phyloP scores from a whole-genome alignment of 2,329 filamentous ascomycete genomes.

The Cercospora nicotianae region DNA sequence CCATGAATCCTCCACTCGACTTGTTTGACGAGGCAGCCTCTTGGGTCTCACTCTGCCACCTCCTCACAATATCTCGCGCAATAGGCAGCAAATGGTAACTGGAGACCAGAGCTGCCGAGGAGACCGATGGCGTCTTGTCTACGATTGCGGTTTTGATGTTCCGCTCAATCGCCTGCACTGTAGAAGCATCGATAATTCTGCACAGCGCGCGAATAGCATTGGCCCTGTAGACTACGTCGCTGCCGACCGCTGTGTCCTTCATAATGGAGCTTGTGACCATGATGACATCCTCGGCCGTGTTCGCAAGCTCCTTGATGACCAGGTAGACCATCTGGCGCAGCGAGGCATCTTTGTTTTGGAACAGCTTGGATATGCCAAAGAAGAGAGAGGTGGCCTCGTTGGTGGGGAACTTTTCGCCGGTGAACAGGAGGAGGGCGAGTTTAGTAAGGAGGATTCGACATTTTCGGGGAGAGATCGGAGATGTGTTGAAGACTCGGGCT shows the following conservation, averaged over 20 bases:
- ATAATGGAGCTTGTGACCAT: conserved; percentile 99
- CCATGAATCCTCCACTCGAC: conserved; percentile 86
- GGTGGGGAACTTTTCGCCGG: conserved; percentile 92
- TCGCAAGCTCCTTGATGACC: conserved; percentile 94
- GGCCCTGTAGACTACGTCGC: conserved; percentile 87
- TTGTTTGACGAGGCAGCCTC: conserved; percentile 91
- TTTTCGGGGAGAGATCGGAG: conserved; percentile 93
- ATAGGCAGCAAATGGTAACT: conserved; percentile 97
- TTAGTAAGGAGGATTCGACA: conserved; percentile 97
- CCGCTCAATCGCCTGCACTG: conserved; percentile 95
- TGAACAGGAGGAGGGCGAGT: conserved; percentile 93
- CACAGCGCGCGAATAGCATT: conserved; percentile 95
- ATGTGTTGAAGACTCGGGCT: conserved; percentile 98
- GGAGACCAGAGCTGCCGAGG: conserved; percentile 91
- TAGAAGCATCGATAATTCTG: conserved; percentile 94
- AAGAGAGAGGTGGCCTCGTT: conserved; percentile 98
- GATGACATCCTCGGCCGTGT: conserved; percentile 96
- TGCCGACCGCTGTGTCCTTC: conserved; percentile 97
- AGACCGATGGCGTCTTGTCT: conserved; percentile 96
- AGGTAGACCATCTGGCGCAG: conserved; percentile 98
- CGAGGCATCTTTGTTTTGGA: conserved; percentile 98
- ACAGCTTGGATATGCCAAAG: conserved; percentile 98
- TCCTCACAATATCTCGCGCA: conserved; percentile 87
- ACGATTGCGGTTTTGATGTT: conserved; percentile 99
- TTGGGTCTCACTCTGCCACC: conserved; percentile 98